Conservation (phyloP, 768 basidiomycete genomes). For the Rhodocollybia butyracea region DNA sequence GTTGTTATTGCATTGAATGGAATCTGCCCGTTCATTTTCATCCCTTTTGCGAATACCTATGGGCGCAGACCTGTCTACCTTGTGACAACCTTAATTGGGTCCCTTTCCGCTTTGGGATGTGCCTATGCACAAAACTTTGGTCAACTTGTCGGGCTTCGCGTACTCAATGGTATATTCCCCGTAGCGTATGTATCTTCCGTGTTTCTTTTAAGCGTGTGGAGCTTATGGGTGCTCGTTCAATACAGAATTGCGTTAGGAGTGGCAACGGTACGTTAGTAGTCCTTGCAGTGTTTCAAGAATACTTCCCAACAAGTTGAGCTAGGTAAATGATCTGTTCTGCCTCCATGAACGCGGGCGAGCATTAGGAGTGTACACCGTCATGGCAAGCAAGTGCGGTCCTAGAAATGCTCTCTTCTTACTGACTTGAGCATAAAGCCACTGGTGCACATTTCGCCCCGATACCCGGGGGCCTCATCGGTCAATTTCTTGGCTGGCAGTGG, state of each 20-base stretch:
- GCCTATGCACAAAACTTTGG: slow-evolving; percentile 3
- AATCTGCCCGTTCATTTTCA: slow-evolving; percentile 3
- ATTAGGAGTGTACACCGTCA: slow-evolving; percentile 1
- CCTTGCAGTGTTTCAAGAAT: not conserved
- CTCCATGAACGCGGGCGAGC: slow-evolving; percentile 7
- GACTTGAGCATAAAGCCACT: not conserved
- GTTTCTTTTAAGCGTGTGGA: too few species aligned
- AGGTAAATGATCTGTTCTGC: slow-evolving; percentile 2
- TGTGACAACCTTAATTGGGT: not conserved
- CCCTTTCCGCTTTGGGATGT: slow-evolving; percentile 2
- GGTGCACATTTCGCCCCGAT: slow-evolving; percentile 5
- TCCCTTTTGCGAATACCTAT: slow-evolving; percentile 3
- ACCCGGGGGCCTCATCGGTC: slow-evolving; percentile 3
- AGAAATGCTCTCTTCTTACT: not conserved
- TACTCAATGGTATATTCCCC: slow-evolving; percentile 5
- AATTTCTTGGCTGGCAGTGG: slow-evolving; percentile 6
- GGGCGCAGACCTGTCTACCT: slow-evolving; percentile 1
- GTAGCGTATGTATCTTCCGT: not conserved
- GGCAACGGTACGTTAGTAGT: not conserved
- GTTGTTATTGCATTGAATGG: slow-evolving; percentile 2
- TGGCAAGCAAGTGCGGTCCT: not conserved
- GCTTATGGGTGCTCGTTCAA: too few species aligned
- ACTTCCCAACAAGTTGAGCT: not conserved
- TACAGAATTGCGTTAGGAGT: slow-evolving; percentile 2
- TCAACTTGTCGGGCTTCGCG: not conserved